Evolutionary conservation across 2,329 filamentous ascomycete genomes (phyloP), one percentile per base, ranked within the genome.

Genomic region (Aspergillus intermedius): DNA sequence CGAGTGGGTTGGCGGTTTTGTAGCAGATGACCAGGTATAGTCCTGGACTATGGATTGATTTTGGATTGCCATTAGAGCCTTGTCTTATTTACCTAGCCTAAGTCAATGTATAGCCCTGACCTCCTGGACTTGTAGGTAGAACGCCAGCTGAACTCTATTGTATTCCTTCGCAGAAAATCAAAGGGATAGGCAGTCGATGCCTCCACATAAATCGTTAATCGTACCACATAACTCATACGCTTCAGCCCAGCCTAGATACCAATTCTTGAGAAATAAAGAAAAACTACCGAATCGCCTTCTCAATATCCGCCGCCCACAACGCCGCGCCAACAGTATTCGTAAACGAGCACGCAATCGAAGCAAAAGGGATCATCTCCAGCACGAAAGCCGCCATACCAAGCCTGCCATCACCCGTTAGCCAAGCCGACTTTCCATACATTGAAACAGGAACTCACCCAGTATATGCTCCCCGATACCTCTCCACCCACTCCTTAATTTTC

Each of bases 271-370:
- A 4, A 40, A 10, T 22, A 8, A 40, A 40, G 35, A 21, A 42
- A 15, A 22, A n/a, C 35, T 60, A 65, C 48, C 59, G 45, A 3
- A 47, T 72, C 66, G 6, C 64, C 67, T 68, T 71, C 67, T 94
- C 89, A 50, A 94, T 80, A 66, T 94, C 90, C 15, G 88, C 87
- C 37, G 91, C 91, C 90, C 90, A 96, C n/a, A 97, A 73, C 6
- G 91, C 91, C 47, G 91, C 91, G 6, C 90, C 91, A 50, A 95
- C 89, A 1, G 88, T 86, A 67, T 95, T 96, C 13, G 90, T 95
- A 67, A 94, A 96, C 0, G 86, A 79, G 62, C 95, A 95, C 52
- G 91, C 77, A 46, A 95, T 86, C 5, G 87, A 91, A 5, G 78
- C 82, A 52, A 96, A 73, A 0, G 91, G 91, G 2, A 96, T 72